Evolutionary conservation across 805 yeast genomes (phyloP).

Genomic region (Grigorovia humatica): DNA sequence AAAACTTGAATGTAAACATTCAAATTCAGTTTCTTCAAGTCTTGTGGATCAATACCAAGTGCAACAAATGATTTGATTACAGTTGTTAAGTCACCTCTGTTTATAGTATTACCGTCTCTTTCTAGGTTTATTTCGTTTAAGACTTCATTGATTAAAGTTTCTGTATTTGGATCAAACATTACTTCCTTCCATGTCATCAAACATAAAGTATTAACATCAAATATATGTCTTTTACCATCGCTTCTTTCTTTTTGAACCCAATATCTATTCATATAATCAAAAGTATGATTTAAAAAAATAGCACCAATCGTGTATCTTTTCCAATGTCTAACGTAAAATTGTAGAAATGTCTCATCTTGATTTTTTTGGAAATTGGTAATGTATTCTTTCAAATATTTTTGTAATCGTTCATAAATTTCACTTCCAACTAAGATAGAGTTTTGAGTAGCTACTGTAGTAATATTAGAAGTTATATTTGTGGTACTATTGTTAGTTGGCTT

Average conservation of each 20-base stretch:
- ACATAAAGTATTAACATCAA: constrained; percentile 84
- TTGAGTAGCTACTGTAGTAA: constrained; percentile 16
- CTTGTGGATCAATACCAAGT: constrained; percentile 85
- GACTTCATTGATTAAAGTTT: constrained; percentile 54
- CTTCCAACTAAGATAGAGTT: constrained; percentile 64
- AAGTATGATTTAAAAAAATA: constrained; percentile 80
- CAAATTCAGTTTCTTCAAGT: constrained; percentile 74
- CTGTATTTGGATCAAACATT: constrained; percentile 61
- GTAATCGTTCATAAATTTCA: constrained; percentile 70
- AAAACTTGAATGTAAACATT: constrained; percentile 72
- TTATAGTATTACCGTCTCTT: constrained; percentile 67
- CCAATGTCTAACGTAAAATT: constrained; percentile 83
- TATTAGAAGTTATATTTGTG: background rate
- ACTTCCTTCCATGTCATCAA: constrained; percentile 79
- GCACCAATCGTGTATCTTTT: constrained; percentile 85
- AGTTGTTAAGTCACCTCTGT: constrained; percentile 51
- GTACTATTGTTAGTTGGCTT: constrained; percentile 13
- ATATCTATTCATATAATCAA: constrained; percentile 91
- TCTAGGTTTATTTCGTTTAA: constrained; percentile 67
- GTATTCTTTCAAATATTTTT: constrained; percentile 53
- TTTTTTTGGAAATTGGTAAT: constrained; percentile 40
- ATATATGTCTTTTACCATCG: constrained; percentile 82
- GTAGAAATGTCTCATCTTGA: constrained; percentile 58
- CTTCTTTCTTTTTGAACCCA: constrained; percentile 96
- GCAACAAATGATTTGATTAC: constrained; percentile 82